Evolutionary conservation across 106 monocot genomes (phyloP).

Genomic region (Dendrobium catenatum): DNA sequence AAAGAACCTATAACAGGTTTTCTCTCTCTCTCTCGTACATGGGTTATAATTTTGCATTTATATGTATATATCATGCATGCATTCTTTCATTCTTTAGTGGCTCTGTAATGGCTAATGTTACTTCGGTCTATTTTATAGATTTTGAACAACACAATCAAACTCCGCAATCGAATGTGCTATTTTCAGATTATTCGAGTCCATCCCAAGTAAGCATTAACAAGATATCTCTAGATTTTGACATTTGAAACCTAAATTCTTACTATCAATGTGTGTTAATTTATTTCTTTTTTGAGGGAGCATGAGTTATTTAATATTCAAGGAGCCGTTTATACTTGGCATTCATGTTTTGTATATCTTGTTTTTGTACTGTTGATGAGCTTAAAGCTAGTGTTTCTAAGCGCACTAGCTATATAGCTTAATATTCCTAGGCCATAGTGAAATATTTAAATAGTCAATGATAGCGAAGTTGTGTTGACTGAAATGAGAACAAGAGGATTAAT

Average conservation of each 20-base stretch:
- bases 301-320: background rate
- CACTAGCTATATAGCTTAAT: background rate
- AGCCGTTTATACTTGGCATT: background rate
- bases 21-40: background rate
- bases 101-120: background rate
- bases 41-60: background rate
- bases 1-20: constrained; percentile 25
- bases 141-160: constrained; percentile 3
- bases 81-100: background rate
- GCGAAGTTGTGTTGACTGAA: background rate
- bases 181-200: constrained; percentile 10
- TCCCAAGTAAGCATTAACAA: constrained; percentile 19
- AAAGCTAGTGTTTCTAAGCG: background rate
- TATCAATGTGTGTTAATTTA: background rate
- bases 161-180: background rate
- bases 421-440: background rate
- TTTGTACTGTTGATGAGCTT: background rate
- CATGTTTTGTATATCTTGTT: background rate
- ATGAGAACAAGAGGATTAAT: background rate
- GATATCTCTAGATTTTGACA: background rate
- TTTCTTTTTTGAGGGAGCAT: background rate
- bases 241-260: constrained; percentile 3
- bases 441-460: background rate
- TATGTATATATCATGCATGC: background rate
- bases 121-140: constrained; percentile 19